Base-by-base conservation (phyloP, 441 rosid genomes). In the Pelargonium myrrhifolium region DNA sequence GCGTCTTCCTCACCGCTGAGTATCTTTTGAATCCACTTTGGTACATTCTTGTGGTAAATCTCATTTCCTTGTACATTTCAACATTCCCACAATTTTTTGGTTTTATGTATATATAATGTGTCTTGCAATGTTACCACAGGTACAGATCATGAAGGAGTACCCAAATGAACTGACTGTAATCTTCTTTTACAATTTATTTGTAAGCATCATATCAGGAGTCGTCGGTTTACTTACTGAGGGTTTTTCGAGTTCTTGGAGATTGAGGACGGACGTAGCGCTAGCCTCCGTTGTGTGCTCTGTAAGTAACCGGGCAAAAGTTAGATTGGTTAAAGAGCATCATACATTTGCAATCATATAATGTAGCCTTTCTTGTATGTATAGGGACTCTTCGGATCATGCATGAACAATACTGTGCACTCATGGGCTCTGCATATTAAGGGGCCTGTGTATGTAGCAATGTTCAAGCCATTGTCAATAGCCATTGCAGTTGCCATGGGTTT, bases 31-130 rank as follows among this genome's bases (percentile, higher is more conserved):
- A 83, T 59, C 88, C 93, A 11, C 70, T 88, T 21, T 88, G 93
- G 93, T 83, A 88, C 81, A 88, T 86, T 66, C 85, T 88, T 77
- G 87, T 81, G 93, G 93, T 87, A 75, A 22, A 28, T 2, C 17
- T 4, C 1, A 26, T 35, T 40, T 9, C 35, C 39, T n/a, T n/a
- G n/a, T n/a, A n/a, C n/a, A n/a, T n/a, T n/a, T n/a, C n/a, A n/a
- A n/a, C n/a, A n/a, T n/a, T n/a, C n/a, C n/a, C n/a, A n/a, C n/a
- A n/a, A n/a, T n/a, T n/a, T n/a, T n/a, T n/a, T n/a, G n/a, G n/a
- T 18, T 62, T 31, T 24, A 9, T 4, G 47, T 15, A 64, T 4
- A 22, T 22, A 1, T 47, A 15, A 56, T 53, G 6, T 7, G 18
- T 4, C 39, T 64, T 63, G 39, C 47, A 11, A 39, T 65, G 11